Evolutionary conservation across 2,329 filamentous ascomycete genomes (phyloP).

Genomic region (Fusarium solani-melongenae): DNA sequence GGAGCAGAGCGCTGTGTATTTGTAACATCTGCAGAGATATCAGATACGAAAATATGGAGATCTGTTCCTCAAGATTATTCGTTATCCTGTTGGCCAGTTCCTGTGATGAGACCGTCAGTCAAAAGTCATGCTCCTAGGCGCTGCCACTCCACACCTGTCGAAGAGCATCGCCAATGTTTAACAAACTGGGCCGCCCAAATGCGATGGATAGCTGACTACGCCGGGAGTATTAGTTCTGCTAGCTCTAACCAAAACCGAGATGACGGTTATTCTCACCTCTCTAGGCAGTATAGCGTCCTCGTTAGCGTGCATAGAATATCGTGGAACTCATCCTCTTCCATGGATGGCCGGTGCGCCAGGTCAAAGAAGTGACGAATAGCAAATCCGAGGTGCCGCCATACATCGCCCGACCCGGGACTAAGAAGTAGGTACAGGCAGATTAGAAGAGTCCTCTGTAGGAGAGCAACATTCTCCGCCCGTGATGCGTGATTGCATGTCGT

Average conservation of each 20-base stretch:
- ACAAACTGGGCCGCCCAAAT: not conserved
- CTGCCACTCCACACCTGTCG: not conserved
- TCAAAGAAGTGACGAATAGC: not conserved
- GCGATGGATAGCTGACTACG: not conserved
- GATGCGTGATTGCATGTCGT: not conserved
- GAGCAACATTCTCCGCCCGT: not conserved
- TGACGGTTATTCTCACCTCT: not conserved
- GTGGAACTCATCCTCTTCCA: not conserved
- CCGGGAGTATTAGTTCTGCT: not conserved
- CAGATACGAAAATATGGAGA: not conserved
- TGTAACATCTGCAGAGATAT: not conserved
- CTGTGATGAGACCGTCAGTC: not conserved
- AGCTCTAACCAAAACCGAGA: not conserved
- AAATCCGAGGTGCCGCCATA: not conserved
- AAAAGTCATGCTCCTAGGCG: not conserved
- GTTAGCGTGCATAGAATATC: not conserved
- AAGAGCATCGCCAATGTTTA: not conserved
- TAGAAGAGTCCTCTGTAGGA: not conserved
- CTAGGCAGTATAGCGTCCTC: not conserved
- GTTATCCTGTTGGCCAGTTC: not conserved
- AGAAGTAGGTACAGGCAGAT: not conserved
- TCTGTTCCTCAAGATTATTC: not conserved
- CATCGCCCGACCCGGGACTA: not conserved
- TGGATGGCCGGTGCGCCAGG: not conserved
- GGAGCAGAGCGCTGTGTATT: not conserved